Evolutionary conservation across 768 basidiomycete genomes (phyloP).

Genomic region (Hirschioporus abietinus): DNA sequence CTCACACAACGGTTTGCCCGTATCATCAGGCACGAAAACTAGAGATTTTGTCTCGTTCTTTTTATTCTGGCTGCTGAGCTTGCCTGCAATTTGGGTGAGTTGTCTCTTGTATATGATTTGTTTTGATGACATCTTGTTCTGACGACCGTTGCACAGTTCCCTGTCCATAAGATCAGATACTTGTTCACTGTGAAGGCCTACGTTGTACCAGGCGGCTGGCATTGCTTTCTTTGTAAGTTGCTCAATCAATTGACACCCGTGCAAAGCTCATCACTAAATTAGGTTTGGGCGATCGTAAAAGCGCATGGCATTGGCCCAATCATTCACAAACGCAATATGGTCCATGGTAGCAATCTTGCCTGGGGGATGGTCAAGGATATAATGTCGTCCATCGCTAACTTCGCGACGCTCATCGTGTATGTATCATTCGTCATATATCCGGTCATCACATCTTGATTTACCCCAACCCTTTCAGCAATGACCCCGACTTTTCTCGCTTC

Average conservation of each 20-base stretch:
- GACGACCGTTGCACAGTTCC: neutral
- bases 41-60: slow-evolving; percentile 78
- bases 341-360: slow-evolving; percentile 62
- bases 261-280: neutral
- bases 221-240: slow-evolving; percentile 75
- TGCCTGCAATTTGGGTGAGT: slow-evolving; percentile 71
- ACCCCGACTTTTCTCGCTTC: slow-evolving; percentile 65
- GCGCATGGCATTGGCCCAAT: slow-evolving; percentile 77
- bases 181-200: slow-evolving; percentile 77
- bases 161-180: slow-evolving; percentile 38
- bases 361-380: slow-evolving; percentile 73
- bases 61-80: slow-evolving; percentile 78
- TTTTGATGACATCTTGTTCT: neutral
- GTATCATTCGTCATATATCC: too few species aligned
- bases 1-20: slow-evolving; percentile 28
- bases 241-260: neutral
- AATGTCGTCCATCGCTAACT: slow-evolving; percentile 78
- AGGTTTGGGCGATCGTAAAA: slow-evolving; percentile 32
- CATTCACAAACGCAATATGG: slow-evolving; percentile 52
- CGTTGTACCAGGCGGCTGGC: slow-evolving; percentile 63
- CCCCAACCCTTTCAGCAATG: slow-evolving; percentile 40
- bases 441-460: neutral
- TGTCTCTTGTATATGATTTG: neutral
- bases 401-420: slow-evolving; percentile 69
- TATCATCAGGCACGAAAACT: slow-evolving; percentile 68